Evolutionary conservation across 495 filamentous ascomycete species (phyloP).

Genomic region (Mytilinidion resinicola): DNA sequence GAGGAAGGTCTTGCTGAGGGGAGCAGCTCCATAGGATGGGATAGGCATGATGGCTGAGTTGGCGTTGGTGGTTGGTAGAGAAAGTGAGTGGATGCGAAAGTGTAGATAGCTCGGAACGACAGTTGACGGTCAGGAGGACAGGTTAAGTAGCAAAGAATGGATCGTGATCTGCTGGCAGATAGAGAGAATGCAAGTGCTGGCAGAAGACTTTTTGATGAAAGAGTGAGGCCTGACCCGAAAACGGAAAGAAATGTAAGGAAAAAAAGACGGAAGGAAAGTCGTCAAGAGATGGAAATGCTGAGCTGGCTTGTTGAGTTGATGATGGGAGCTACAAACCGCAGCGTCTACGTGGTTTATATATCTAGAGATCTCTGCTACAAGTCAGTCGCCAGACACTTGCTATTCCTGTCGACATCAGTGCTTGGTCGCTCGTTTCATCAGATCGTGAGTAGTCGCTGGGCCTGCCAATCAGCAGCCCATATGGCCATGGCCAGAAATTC

Average conservation of each 20-base stretch:
- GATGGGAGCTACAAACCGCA: constrained; percentile 1
- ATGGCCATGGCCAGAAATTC: constrained; percentile 21
- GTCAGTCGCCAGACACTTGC: constrained; percentile 20
- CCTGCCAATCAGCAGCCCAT: constrained; percentile 19
- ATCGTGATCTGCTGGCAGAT: constrained; percentile 29
- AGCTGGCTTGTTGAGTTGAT: constrained; percentile 21
- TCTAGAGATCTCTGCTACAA: constrained; percentile 12
- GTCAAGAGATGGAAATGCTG: constrained; percentile 19
- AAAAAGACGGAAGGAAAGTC: constrained; percentile 29
- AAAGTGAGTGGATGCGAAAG: neutral
- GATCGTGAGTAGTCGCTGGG: constrained; percentile 30
- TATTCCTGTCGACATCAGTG: constrained; percentile 19
- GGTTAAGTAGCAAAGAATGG: constrained; percentile 22
- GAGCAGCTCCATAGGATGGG: constrained; percentile 56
- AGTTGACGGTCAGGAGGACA: constrained; percentile 9
- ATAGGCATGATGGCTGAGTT: constrained; percentile 40
- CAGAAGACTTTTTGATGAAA: constrained; percentile 25
- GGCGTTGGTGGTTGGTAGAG: neutral
- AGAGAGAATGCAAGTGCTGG: constrained; percentile 20
- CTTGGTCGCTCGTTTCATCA: constrained; percentile 17
- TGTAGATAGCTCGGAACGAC: constrained; percentile 11
- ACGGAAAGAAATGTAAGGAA: constrained; percentile 18
- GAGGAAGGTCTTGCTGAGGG: constrained; percentile 69
- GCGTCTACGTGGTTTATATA: constrained; percentile 26
- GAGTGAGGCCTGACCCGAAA: constrained; percentile 23